These are phyloP conservation scores for Nannochloropsis gaditana DNA, from an alignment of 108 stramenopile genomes.

Conservation along the genomic window DNA sequence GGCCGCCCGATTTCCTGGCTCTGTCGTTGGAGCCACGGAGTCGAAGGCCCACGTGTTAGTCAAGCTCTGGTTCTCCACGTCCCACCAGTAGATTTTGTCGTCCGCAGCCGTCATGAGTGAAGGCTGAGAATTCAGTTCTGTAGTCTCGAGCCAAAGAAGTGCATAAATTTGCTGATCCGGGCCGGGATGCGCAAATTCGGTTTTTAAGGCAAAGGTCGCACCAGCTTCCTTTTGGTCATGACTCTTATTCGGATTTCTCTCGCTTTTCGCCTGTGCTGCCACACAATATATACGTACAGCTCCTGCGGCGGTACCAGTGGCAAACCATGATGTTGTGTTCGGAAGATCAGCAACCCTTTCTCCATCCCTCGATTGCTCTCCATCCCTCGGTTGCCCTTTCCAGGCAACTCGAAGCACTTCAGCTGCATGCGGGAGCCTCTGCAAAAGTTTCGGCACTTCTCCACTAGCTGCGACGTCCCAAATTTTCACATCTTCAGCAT, in stretches of 20 bases:
- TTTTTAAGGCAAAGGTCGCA: neutral
- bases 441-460: neutral
- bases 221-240: neutral
- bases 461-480: neutral
- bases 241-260: no score
- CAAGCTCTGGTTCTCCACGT: neutral
- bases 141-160: neutral
- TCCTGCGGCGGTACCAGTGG: conserved; percentile 10
- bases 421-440: neutral
- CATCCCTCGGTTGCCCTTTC: neutral
- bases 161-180: neutral
- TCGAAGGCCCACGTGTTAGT: neutral
- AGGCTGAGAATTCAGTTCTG: neutral
- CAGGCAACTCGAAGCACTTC: conserved; percentile 16
- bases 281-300: neutral
- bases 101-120: neutral
- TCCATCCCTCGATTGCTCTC: neutral
- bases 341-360: no score
- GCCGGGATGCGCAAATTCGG: neutral
- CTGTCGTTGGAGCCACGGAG: neutral
- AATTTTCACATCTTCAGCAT: conserved; percentile 3
- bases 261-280: neutral
- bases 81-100: neutral
- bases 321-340: neutral
- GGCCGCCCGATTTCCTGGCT: neutral